Evolutionary conservation across 768 basidiomycete genomes (phyloP).

Genomic region (Boletus sp.): DNA sequence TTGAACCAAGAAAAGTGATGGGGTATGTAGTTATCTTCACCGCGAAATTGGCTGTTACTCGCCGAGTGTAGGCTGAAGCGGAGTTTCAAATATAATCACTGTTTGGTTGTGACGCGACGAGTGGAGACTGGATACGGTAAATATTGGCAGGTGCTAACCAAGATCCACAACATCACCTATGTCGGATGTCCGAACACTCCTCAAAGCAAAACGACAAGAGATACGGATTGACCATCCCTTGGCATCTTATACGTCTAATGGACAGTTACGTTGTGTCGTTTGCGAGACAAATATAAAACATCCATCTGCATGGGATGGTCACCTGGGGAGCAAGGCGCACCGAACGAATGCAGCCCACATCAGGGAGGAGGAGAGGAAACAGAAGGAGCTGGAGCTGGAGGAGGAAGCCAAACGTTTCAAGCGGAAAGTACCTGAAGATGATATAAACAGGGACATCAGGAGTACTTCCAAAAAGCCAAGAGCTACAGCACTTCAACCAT

Average conservation of each 20-base stretch:
- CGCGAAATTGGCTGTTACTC: neutral
- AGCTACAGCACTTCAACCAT: slow-evolving; percentile 12
- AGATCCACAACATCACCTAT: slow-evolving; percentile 32
- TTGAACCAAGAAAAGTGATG: neutral
- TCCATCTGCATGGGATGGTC: slow-evolving; percentile 83
- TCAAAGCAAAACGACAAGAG: slow-evolving; percentile 81
- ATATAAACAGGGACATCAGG: slow-evolving; percentile 21
- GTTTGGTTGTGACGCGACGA: too few relatives aligned
- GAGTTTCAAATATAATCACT: neutral
- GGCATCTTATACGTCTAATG: slow-evolving; percentile 61
- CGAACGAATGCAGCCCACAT: slow-evolving; percentile 60
- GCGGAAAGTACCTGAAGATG: slow-evolving; percentile 29
- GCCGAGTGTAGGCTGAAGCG: neutral
- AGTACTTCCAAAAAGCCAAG: slow-evolving; percentile 32
- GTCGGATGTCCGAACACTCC: slow-evolving; percentile 78
- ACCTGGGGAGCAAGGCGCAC: slow-evolving; percentile 78
- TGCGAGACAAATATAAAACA: slow-evolving; percentile 68
- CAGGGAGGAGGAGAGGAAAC: slow-evolving; percentile 50
- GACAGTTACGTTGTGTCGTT: slow-evolving; percentile 66
- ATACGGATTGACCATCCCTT: slow-evolving; percentile 67
- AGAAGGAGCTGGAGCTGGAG: slow-evolving; percentile 34
- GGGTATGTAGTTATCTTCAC: neutral
- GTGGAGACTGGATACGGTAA: too few relatives aligned
- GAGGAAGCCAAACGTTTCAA: slow-evolving; percentile 37
- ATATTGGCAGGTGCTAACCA: neutral